A percentile compares a stretch with the other conserved stretches of the same genome.
phyloP scores from a whole-genome alignment of 225 moss, liverwort and hornwort genomes.

The Climacium dendroides region DNA sequence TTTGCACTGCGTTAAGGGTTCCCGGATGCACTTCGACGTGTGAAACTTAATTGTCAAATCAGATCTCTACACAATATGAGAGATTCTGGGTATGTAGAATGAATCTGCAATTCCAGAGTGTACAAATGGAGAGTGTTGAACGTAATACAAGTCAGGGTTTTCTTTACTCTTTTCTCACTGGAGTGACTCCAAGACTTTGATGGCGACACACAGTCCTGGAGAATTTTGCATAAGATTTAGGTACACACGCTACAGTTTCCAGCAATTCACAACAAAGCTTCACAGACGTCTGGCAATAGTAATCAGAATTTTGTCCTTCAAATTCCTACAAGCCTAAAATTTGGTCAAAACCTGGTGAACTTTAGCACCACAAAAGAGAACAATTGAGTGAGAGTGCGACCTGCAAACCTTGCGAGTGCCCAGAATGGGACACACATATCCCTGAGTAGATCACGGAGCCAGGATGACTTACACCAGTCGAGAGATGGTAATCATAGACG shows the following conservation, averaged over 20 bases:
- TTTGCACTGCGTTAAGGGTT: neutral
- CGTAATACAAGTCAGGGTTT: neutral
- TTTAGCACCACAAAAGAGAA: neutral
- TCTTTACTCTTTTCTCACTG: neutral
- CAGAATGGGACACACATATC: neutral
- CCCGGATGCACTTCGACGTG: neutral
- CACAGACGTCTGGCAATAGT: neutral
- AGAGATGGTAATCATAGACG: neutral
- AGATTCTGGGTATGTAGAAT: neutral
- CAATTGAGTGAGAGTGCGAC: no score
- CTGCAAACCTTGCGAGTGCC: slow-evolving; percentile 45
- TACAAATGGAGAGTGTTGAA: neutral
- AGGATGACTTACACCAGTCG: neutral
- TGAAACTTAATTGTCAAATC: neutral
- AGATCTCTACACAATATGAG: neutral
- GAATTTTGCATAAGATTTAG: neutral
- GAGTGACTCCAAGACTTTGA: neutral
- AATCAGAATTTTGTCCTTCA: neutral
- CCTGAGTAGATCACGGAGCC: neutral
- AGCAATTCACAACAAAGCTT: neutral
- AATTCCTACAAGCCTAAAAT: neutral
- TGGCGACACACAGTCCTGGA: neutral
- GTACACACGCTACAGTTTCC: neutral
- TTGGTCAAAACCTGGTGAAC: neutral
- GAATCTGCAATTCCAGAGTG: neutral